Percentiles rank a stretch among this genome's conserved stretches.
Conservation (phyloP, 2,329 filamentous ascomycete species). For the Arthrobotrys entomopaga region DNA sequence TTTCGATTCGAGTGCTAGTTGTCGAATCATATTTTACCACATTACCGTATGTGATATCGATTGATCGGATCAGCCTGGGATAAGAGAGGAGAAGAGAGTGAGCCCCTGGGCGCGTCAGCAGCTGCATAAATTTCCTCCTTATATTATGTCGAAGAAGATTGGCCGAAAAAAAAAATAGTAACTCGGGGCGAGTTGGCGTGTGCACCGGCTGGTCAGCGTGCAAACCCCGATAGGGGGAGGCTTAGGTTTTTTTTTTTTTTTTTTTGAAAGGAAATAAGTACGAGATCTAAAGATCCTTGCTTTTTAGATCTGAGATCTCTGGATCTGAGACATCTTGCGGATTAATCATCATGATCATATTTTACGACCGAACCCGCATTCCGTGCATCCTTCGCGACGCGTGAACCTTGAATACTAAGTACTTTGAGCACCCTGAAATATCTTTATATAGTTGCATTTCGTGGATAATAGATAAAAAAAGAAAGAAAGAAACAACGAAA, state of each 20-base stretch:
- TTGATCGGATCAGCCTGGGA: not conserved
- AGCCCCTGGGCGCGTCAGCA: too few relatives aligned
- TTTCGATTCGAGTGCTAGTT: not conserved
- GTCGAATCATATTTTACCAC: not conserved
- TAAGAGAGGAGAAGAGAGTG: too few relatives aligned
- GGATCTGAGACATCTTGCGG: conserved; percentile 33
- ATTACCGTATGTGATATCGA: not conserved
- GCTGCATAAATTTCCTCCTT: too few relatives aligned
- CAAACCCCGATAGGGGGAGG: too few relatives aligned
- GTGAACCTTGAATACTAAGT: conserved; percentile 14
- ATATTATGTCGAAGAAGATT: too few relatives aligned
- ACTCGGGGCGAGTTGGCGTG: too few relatives aligned
- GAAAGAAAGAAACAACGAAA: too few relatives aligned
- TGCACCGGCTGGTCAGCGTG: too few relatives aligned
- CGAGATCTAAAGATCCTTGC: conserved; percentile 7
- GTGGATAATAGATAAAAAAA: too few relatives aligned
- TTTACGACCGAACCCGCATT: not conserved
- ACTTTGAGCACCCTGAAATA: not conserved
- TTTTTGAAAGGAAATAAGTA: not conserved
- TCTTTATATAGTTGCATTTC: too few relatives aligned
- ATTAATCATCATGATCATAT: not conserved
- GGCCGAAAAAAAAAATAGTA: too few relatives aligned
- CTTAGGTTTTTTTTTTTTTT: too few relatives aligned
- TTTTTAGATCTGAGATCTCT: conserved; percentile 35
- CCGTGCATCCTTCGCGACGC: not conserved